Evolutionary conservation across 371 early-diverging fungal species (phyloP).

Genomic region (Mortierella sp.): DNA sequence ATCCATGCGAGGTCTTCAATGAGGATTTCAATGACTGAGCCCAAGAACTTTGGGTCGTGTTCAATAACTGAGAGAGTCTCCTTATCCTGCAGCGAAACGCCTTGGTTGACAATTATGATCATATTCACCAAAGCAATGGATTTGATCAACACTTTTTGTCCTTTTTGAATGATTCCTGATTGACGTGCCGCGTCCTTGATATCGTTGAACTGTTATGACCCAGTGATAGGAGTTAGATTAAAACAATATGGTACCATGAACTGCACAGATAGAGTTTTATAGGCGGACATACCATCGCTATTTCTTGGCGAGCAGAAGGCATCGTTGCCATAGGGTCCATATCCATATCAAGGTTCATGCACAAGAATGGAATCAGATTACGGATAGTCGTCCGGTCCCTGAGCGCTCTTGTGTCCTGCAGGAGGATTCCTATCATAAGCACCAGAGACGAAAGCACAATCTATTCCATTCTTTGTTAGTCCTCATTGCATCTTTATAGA

Average conservation of each 20-base stretch:
- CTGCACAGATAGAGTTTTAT: neutral
- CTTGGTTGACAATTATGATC: conserved; percentile 11
- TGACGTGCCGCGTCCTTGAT: conserved; percentile 33
- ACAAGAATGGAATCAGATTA: conserved; percentile 18
- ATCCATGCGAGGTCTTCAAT: conserved; percentile 46
- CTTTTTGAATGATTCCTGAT: conserved; percentile 38
- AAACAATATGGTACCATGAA: too few relatives aligned
- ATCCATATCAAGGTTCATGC: conserved; percentile 15
- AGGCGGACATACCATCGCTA: conserved; percentile 14
- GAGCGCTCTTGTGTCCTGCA: conserved; percentile 4
- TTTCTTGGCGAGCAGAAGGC: conserved; percentile 25
- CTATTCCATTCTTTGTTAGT: conserved; percentile 1
- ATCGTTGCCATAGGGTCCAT: conserved; percentile 36
- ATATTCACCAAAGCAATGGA: conserved; percentile 27
- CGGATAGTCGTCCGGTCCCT: conserved; percentile 10
- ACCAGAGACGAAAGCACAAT: conserved; percentile 31
- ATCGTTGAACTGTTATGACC: conserved; percentile 22
- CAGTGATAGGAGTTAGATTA: neutral
- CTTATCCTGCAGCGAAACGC: conserved; percentile 10
- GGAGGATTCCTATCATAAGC: conserved; percentile 33
- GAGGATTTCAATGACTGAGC: conserved; percentile 15
- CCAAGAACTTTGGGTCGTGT: conserved; percentile 16
- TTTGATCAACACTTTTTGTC: conserved; percentile 38
- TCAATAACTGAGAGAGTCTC: conserved; percentile 10
- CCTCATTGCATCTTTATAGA: neutral